Conservation (phyloP, 805 yeast species). For the Debaryomyces tyrocola region DNA sequence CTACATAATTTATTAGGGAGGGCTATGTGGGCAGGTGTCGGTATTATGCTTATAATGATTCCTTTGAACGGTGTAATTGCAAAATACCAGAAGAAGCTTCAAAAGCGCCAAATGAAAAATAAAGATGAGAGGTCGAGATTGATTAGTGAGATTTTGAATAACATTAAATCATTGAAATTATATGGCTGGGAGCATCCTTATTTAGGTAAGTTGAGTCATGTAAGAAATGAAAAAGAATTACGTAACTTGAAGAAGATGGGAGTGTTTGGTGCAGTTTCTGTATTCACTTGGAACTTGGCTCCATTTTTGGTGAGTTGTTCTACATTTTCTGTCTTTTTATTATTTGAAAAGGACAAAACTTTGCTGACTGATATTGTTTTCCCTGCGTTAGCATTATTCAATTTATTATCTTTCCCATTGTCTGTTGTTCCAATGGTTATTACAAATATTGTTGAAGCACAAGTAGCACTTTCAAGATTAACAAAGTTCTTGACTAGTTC, state of each 20-base stretch:
- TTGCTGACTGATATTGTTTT: conserved; percentile 88
- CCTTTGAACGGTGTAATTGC: conserved; percentile 77
- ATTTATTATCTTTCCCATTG: conserved; percentile 85
- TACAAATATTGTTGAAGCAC: conserved; percentile 83
- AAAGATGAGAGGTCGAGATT: conserved; percentile 92
- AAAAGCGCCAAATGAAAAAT: conserved; percentile 81
- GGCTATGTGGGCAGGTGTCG: conserved; percentile 96
- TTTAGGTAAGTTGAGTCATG: conserved; percentile 66
- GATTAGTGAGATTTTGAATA: conserved; percentile 83
- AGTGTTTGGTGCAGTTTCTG: conserved; percentile 63
- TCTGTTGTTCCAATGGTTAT: conserved; percentile 91
- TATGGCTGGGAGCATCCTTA: conserved; percentile 97
- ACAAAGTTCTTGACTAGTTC: conserved; percentile 67
- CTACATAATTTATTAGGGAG: conserved; percentile 74
- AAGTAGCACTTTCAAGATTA: conserved; percentile 77
- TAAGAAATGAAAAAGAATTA: conserved; percentile 86
- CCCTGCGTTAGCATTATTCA: conserved; percentile 87
- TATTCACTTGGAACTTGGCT: conserved; percentile 78
- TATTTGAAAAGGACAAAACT: conserved; percentile 55
- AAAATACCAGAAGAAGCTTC: conserved; percentile 65
- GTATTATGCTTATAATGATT: conserved; percentile 71
- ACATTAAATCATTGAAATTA: conserved; percentile 87
- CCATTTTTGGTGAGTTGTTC: conserved; percentile 89
- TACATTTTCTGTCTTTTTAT: conserved; percentile 81
- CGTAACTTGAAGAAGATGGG: conserved; percentile 75